Base-by-base conservation (phyloP, 192 early-diverging fungal species). In the Dissophora ornata region DNA sequence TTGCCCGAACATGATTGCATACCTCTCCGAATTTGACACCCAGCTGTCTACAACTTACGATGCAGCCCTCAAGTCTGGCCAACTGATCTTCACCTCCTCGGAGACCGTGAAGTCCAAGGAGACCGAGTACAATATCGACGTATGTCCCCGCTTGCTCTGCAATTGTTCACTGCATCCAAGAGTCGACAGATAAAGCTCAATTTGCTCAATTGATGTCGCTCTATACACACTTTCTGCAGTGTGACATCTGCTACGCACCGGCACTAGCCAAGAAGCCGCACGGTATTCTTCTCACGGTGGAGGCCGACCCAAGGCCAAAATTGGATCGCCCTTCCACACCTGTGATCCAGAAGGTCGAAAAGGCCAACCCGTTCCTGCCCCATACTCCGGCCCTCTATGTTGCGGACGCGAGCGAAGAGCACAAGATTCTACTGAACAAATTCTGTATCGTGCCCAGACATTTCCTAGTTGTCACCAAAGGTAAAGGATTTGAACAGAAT, bases 361-460 rank as follows among this genome's bases (percentile, higher is more conserved):
- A 69, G 32, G 26, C 54, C 22, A 62, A 86, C 50, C 88, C 88
- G 1, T 89, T 89, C 52, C 22, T 81, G 51, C 80, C 80, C 18
- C 84, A 84, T 26, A 46, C 36, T 40, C 85, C 87, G 11, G 69
- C 69, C 1, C 68, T 89, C 21, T 81, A 79, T 46, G 80, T 89
- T 0, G 38, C 73, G 12, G 82, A 87, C 48, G 55, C 52, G 4
- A 54, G 79, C 30, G 69, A 80, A 0, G 62, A 82, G 33, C 67
- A 81, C 56, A 67, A 74, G 46, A 49, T 87, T 28, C 32, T 89
- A 9, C 64, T 89, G 21, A 89, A 89, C 71, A 89, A 89, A 57
- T 89, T 80, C 67, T 79, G 81, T 30, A 67, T 87, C 34, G 77
- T 87, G 30, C 83, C 86, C 4, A 46, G 79, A 2, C 88, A 89